These are phyloP conservation scores for Apiospora phragmitis DNA, from an alignment of 2,329 filamentous ascomycete genomes.

Conservation along the genomic window DNA sequence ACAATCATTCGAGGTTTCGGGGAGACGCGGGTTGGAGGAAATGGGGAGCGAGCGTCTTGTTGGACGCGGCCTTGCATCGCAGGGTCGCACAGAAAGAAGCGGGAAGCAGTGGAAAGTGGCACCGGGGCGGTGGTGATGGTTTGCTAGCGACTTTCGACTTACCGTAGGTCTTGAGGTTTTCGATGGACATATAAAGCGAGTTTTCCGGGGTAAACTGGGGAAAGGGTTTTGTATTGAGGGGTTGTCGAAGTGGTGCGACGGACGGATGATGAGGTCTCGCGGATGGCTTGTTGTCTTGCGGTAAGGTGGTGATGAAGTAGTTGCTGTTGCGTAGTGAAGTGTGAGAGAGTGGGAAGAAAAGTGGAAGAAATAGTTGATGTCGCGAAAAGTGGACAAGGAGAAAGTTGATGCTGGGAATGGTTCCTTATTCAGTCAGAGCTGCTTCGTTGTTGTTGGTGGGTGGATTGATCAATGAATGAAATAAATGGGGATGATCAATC, in stretches of 20 bases:
- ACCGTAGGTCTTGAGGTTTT: slow-evolving; percentile 98
- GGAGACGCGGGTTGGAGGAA: background rate
- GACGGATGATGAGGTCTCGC: slow-evolving; percentile 53
- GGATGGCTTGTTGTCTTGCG: slow-evolving; percentile 28
- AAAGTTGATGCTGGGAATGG: background rate
- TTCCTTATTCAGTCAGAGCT: background rate
- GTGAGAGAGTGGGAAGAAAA: slow-evolving; percentile 17
- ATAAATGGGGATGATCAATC: slow-evolving; percentile 6
- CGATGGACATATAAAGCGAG: slow-evolving; percentile 95
- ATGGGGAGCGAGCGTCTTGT: background rate
- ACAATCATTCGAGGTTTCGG: slow-evolving; percentile 14
- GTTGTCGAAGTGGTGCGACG: slow-evolving; percentile 46
- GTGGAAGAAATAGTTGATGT: slow-evolving; percentile 11
- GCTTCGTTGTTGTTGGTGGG: background rate
- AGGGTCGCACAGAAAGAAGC: background rate
- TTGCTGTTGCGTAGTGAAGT: slow-evolving; percentile 16
- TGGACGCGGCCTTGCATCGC: background rate
- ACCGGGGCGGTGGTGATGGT: background rate
- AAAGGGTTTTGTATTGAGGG: slow-evolving; percentile 47
- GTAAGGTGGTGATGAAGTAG: slow-evolving; percentile 16
- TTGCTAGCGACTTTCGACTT: slow-evolving; percentile 52
- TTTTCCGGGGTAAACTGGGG: slow-evolving; percentile 62
- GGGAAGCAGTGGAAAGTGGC: background rate
- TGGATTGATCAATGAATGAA: background rate
- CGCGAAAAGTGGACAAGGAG: background rate